Evolutionary conservation across 441 rosid genomes (phyloP), one percentile per base, ranked within the genome.

Genomic region (Flueggea neowawraea): DNA sequence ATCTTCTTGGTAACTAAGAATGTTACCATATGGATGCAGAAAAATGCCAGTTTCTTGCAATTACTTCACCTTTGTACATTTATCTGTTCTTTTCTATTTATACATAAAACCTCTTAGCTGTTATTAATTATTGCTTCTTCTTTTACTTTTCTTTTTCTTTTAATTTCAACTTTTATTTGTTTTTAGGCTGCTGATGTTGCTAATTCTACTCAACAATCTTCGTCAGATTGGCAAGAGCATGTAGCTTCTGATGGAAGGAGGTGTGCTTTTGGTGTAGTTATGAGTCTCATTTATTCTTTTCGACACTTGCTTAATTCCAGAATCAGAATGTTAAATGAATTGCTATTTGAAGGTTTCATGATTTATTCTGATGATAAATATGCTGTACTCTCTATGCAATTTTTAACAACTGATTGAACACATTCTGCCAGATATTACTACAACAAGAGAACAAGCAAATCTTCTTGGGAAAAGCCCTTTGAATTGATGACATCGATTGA

Each of bases 401-500:
- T 52, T 50, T 36, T 69, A 7, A 47, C n/a, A 54, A 11, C 3
- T 45, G 28, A 36, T n/a, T 8, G 41, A 8, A 64, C 65, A 43
- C 44, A 22, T 59, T 62, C 72, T 62, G 67, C 33, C 80, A 95
- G 99, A 75, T 95, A 95, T 81, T 95, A 95, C 76, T 91, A 88
- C 77, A 95, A 95, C 80, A 95, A 85, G 86, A 87, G 64, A 87
- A 88, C 98, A 47, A 86, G 82, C 66, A 94, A 86, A 74, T 91
- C 98, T 65, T 88, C 93, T 75, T 95, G 99, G 99, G 99, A 95
- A 73, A 95, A 95, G 80, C 99, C 99, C 41, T 63, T 78, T 67
- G 99, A 95, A 73, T 80, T 95, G 79, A 95, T 95, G 99, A 86
- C 98, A 59, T 87, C 99, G 49, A 78, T 88, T 65, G 99, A 95